Conservation (phyloP, 1,284 basidiomycete genomes). For the Crepidotus sp. region DNA sequence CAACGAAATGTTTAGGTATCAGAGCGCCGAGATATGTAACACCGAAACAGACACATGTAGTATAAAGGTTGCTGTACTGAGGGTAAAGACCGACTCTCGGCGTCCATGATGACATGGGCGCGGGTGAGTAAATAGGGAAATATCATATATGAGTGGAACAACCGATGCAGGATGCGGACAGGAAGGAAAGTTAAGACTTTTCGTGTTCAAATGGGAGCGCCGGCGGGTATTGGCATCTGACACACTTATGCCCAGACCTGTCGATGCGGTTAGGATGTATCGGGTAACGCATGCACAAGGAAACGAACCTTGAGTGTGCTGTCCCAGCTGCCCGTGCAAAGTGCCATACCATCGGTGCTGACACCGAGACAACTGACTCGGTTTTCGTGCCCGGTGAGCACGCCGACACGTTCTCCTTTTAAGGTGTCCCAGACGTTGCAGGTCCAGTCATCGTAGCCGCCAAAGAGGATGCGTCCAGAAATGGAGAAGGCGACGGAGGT, state of each 20-base stretch:
- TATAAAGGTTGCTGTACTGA: conserved; percentile 29
- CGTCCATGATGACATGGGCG: conserved; percentile 35
- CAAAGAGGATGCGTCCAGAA: conserved; percentile 94
- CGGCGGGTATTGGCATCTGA: conserved; percentile 11
- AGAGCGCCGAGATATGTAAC: conserved; percentile 21
- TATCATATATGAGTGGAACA: conserved; percentile 28
- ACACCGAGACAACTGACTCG: conserved; percentile 95
- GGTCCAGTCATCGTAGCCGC: conserved; percentile 99
- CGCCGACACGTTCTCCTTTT: conserved; percentile 95
- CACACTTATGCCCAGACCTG: conserved; percentile 52
- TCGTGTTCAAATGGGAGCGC: conserved; percentile 14
- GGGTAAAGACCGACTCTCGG: conserved; percentile 58
- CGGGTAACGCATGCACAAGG: conserved; percentile 12
- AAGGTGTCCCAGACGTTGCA: conserved; percentile 99
- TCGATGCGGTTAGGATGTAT: conserved; percentile 13
- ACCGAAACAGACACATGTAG: conserved; percentile 21
- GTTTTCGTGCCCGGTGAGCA: conserved; percentile 96
- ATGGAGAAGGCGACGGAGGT: conserved; percentile 98
- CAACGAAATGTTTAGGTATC: conserved; percentile 15
- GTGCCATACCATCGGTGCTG: conserved; percentile 91
- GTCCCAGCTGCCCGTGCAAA: conserved; percentile 98
- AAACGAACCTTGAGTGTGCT: conserved; percentile 80
- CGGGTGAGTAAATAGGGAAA: conserved; percentile 44
- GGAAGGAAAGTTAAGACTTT: conserved; percentile 22
- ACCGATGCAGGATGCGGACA: conserved; percentile 20